Base-by-base conservation (phyloP, 1,139 yeast species). In the Sugiyamaella novakii region DNA sequence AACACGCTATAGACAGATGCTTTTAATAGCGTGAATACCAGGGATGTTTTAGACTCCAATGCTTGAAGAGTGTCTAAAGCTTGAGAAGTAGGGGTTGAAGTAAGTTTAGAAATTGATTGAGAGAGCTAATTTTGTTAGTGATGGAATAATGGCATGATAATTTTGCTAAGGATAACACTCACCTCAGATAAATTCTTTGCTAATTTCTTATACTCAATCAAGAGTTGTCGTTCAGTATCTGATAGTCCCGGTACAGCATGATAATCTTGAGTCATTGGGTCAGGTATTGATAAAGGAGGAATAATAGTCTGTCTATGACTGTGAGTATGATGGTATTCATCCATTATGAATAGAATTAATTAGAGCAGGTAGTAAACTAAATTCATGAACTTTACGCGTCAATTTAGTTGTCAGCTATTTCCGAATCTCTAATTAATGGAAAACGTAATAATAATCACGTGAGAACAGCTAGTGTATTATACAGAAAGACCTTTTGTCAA, bases 1-100 rank as follows among this genome's bases (percentile, higher is more conserved):
- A 76, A 75, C 46, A 79, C 68, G 41, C 79, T 74, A 60, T 79
- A 80, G 4, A 81, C 83, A 0, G 84, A 80, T 1, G 83, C 79
- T 54, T 78, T 78, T 63, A 81, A 76, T 39, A 79, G 68, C 3
- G 84, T 80, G 54, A 77, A 77, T n/a, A 80, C 81, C 51, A 80
- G 66, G 0, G 81, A 81, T 25, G 78, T 69, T 54, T 80, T 79
- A 59, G 77, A 72, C 60, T 80, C 85, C 52, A 80, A 66, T 24
- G 69, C 70, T 25, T 83, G 69, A 54, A 80, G 61, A 48, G 76
- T 76, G 33, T 75, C 78, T 29, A 78, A 65, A 38, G 79, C 66
- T 41, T 70, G 71, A 31, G 69, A 61, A 3, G 69, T 63, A 7
- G 72, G 47, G 5, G 25, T 29, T 15, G 49, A 15, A 22, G 47